phyloP scores from a whole-genome alignment of 106 monocot genomes.

The Narthecium ossifragum region DNA sequence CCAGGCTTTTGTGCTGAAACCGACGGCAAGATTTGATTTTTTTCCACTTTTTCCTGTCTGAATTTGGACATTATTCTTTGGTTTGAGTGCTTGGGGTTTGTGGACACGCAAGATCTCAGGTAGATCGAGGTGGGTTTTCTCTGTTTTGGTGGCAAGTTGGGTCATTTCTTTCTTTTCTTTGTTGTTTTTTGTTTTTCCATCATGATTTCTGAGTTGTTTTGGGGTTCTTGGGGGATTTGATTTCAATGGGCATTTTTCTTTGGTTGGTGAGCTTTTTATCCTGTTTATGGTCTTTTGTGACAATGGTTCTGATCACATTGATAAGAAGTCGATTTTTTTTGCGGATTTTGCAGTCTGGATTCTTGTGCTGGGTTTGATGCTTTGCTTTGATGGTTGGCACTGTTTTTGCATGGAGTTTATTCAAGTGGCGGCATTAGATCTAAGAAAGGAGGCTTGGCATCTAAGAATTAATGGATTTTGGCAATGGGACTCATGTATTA shows the following conservation, averaged over 20 bases:
- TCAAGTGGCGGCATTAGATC: too few relatives aligned
- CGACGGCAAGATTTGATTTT: background rate
- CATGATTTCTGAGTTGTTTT: background rate
- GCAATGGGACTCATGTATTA: too few relatives aligned
- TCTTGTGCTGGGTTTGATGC: background rate
- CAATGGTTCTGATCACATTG: background rate
- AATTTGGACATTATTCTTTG: background rate
- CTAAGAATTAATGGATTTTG: too few relatives aligned
- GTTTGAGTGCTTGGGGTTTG: background rate
- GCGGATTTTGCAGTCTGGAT: background rate
- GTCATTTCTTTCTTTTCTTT: background rate
- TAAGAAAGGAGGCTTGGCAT: too few relatives aligned
- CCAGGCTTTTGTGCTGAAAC: background rate
- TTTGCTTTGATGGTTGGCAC: too few relatives aligned
- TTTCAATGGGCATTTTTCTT: background rate
- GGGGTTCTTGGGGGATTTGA: background rate
- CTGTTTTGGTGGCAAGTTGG: background rate
- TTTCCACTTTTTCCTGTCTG: background rate
- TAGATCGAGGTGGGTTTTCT: conserved; percentile 1
- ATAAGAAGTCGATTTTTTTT: background rate
- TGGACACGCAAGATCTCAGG: background rate
- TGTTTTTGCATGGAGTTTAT: too few relatives aligned
- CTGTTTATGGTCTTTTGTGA: background rate
- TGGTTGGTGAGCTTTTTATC: background rate
- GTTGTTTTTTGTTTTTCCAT: too few relatives aligned